Conservation (phyloP, 352 stramenopile genomes). For the Elongisporangium undulatum region DNA sequence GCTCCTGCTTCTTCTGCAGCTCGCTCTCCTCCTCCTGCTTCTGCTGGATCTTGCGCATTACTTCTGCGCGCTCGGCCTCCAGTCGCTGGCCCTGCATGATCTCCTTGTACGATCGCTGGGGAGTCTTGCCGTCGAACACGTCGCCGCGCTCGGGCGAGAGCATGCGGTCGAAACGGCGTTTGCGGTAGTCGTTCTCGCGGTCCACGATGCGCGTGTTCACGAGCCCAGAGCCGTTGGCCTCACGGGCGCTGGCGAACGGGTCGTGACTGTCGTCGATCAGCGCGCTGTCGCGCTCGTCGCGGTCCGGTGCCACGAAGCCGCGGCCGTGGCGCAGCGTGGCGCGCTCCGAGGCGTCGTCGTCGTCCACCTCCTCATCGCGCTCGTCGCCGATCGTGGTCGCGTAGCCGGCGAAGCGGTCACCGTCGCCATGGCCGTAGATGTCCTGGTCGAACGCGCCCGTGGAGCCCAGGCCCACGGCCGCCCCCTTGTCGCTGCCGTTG, state of each 20-base stretch:
- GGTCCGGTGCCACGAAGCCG: not conserved
- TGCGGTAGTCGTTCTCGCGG: slow-evolving; percentile 90
- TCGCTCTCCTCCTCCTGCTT: slow-evolving; percentile 67
- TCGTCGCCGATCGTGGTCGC: slow-evolving; percentile 52
- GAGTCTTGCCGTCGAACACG: slow-evolving; percentile 84
- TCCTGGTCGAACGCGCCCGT: slow-evolving; percentile 72
- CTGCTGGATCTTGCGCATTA: slow-evolving; percentile 86
- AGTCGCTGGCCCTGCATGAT: slow-evolving; percentile 92
- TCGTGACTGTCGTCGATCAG: slow-evolving; percentile 86
- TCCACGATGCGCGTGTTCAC: slow-evolving; percentile 94
- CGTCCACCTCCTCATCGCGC: slow-evolving; percentile 35
- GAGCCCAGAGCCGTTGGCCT: slow-evolving; percentile 84
- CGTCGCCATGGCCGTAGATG: slow-evolving; percentile 44
- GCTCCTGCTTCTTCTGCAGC: slow-evolving; percentile 19
- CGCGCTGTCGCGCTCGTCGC: slow-evolving; percentile 24
- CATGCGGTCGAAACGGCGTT: slow-evolving; percentile 87
- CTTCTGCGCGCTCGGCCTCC: slow-evolving; percentile 80
- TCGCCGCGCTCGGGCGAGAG: slow-evolving; percentile 89
- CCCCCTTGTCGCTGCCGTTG: slow-evolving; percentile 14
- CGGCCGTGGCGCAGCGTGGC: slow-evolving; percentile 21
- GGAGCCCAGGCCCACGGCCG: slow-evolving; percentile 52
- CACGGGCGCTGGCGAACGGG: slow-evolving; percentile 81
- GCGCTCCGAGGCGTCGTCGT: slow-evolving; percentile 25
- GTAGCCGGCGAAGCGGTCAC: slow-evolving; percentile 59
- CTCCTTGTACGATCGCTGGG: slow-evolving; percentile 75